Conservation (phyloP, 495 filamentous ascomycete genomes). For the Neurospora hispaniola region DNA sequence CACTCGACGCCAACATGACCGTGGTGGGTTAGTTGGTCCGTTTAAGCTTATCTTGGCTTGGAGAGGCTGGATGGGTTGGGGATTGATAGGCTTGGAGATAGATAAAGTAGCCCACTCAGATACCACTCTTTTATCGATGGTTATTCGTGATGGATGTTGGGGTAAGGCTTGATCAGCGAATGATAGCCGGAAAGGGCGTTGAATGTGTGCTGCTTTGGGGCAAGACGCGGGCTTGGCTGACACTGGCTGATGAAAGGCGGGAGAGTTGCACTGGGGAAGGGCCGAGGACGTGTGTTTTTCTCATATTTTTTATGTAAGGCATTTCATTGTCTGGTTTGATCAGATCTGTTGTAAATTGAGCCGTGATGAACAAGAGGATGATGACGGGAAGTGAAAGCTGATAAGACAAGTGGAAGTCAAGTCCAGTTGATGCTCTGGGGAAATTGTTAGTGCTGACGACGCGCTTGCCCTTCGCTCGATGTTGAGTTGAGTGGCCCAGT, state of each 20-base stretch:
- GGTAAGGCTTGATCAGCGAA: background rate
- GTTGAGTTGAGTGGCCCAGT: background rate
- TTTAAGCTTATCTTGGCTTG: background rate
- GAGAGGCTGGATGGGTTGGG: background rate
- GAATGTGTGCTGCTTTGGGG: background rate
- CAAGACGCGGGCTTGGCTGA: background rate
- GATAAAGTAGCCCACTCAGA: background rate
- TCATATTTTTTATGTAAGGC: background rate
- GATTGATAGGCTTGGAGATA: background rate
- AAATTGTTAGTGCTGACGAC: background rate
- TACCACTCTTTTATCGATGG: background rate
- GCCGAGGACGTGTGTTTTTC: background rate
- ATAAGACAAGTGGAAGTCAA: background rate
- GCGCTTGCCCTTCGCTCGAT: background rate
- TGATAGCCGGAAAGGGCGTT: background rate
- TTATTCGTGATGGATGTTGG: background rate
- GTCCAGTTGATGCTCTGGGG: background rate
- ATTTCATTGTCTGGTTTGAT: background rate
- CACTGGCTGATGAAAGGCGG: background rate
- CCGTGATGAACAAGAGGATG: background rate
- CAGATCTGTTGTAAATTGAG: too few relatives aligned
- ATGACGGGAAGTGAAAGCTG: background rate
- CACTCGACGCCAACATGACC: background rate
- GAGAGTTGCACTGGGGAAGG: background rate
- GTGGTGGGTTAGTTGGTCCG: background rate